Percentiles rank a stretch among this genome's conserved stretches.
Conservation (phyloP, 208 protist genomes). For the Acanthamoeba royreba region DNA sequence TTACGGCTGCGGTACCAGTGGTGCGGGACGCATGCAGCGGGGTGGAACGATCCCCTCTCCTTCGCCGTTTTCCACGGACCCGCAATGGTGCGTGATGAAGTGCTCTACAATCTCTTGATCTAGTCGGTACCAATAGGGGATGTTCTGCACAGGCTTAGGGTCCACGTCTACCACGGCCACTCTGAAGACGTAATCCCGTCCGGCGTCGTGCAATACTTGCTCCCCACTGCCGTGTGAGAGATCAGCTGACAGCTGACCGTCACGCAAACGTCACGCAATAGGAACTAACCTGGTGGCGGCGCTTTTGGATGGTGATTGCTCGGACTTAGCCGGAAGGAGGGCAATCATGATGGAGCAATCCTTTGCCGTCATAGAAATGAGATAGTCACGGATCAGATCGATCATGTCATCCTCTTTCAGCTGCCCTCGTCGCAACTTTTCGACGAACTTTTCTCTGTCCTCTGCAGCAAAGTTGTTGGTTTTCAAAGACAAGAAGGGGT, state of each 20-base stretch:
- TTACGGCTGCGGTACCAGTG: too few relatives aligned
- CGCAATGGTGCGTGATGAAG: not conserved
- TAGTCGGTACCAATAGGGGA: conserved; percentile 39
- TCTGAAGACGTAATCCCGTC: not conserved
- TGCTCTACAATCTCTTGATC: conserved; percentile 46
- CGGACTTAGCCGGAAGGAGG: not conserved
- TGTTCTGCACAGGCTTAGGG: conserved; percentile 39
- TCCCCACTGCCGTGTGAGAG: not conserved
- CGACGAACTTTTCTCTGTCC: conserved; percentile 4
- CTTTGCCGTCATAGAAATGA: conserved; percentile 43
- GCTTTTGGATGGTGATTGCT: not conserved
- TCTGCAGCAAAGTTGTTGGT: not conserved
- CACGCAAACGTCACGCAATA: not conserved
- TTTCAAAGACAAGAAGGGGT: not conserved
- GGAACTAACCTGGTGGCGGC: not conserved
- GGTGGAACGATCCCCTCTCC: too few relatives aligned
- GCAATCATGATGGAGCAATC: conserved; percentile 53
- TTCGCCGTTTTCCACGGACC: too few relatives aligned
- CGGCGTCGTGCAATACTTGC: not conserved
- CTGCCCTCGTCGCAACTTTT: conserved; percentile 12
- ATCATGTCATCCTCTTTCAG: not conserved
- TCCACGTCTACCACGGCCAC: conserved; percentile 43
- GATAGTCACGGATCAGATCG: conserved; percentile 27
- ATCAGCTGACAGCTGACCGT: too few relatives aligned
- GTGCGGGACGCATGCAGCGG: too few relatives aligned